Base-by-base conservation (phyloP, 257 asterid genomes). In the Nicotiana obtusifolia region DNA sequence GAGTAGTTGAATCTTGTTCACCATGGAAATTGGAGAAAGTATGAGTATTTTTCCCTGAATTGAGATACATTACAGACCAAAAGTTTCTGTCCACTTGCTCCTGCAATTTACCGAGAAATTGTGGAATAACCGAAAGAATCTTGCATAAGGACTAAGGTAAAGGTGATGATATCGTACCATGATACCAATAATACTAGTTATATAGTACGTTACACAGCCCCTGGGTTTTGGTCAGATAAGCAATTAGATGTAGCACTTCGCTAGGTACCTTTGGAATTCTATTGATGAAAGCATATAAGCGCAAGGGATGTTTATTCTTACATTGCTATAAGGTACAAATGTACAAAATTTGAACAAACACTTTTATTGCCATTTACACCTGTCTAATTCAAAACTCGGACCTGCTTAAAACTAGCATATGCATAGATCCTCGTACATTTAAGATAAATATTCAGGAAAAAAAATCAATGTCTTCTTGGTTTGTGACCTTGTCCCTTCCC, bases 401-500 rank as follows among this genome's bases (percentile, higher is more conserved):
- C 37, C 68, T 71, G 35, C 65, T 2, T 47, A 11, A 19, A 44
- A 47, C 33, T n/a, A 53, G 59, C 5, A 28, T 44, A 24, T 47
- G 62, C 57, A 44, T 64, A 65, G 41, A 81, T 30, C 47, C 7
- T 59, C 19, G 13, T 20, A 24, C 31, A 73, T 47, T 52, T 5
- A 81, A n/a, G 11, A 17, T 22, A 53, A 68, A 76, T 44, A 81
- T 17, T 35, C 49, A 76, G 17, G 19, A 78, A 10, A 81, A 52
- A 47, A 59, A 17, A 77, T 64, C 69, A 88, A 80, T 61, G 79
- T 85, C 89, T 84, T 81, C 85, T 81, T 79, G 82, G 83, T 85
- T 79, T 85, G 33, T 84, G 86, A 10, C 86, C 88, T 80, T 73
- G 84, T 84, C 88, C 87, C 85, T 82, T 85, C 64, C 65, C 84